Evolutionary conservation across 2,329 filamentous ascomycete species (phyloP).

Genomic region (Parastagonospora nodorum): DNA sequence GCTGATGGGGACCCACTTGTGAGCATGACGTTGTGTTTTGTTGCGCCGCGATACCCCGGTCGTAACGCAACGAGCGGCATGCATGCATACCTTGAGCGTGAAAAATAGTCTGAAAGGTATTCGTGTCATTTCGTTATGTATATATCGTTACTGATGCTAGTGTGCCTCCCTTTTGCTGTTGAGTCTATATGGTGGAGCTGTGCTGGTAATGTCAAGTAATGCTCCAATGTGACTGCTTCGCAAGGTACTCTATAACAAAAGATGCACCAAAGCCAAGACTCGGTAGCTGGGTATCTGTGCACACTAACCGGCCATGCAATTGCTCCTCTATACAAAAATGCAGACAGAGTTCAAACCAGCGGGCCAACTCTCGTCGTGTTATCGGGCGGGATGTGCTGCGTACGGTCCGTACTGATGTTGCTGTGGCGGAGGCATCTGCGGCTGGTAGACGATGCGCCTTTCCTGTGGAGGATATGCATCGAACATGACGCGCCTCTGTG

Average conservation of each 20-base stretch:
- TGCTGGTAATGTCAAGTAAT: too few relatives aligned
- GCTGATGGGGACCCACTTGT: constrained; percentile 17
- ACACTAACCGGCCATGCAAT: constrained; percentile 25
- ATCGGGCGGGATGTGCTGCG: constrained; percentile 34
- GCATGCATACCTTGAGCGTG: neutral
- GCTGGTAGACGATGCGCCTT: constrained; percentile 24
- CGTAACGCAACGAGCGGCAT: constrained; percentile 1
- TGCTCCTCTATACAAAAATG: constrained; percentile 17
- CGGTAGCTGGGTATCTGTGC: constrained; percentile 36
- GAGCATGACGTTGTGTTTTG: constrained; percentile 15
- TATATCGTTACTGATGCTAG: neutral
- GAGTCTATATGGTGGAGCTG: too few relatives aligned
- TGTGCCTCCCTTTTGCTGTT: too few relatives aligned
- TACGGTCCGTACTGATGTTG: constrained; percentile 35
- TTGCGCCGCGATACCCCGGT: constrained; percentile 13
- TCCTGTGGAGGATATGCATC: constrained; percentile 37
- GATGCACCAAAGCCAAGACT: neutral
- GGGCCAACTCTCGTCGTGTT: constrained; percentile 1
- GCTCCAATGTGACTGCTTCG: too few relatives aligned
- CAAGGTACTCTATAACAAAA: neutral
- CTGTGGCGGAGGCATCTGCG: constrained; percentile 25
- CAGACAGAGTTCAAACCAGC: neutral
- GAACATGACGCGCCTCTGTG: constrained; percentile 45
- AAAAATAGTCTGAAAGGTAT: neutral
- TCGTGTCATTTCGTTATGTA: constrained; percentile 3